Percentiles rank a stretch among this genome's conserved stretches.
Conservation (phyloP, 495 filamentous ascomycete species). For the Friedmanniomyces endolithicus region DNA sequence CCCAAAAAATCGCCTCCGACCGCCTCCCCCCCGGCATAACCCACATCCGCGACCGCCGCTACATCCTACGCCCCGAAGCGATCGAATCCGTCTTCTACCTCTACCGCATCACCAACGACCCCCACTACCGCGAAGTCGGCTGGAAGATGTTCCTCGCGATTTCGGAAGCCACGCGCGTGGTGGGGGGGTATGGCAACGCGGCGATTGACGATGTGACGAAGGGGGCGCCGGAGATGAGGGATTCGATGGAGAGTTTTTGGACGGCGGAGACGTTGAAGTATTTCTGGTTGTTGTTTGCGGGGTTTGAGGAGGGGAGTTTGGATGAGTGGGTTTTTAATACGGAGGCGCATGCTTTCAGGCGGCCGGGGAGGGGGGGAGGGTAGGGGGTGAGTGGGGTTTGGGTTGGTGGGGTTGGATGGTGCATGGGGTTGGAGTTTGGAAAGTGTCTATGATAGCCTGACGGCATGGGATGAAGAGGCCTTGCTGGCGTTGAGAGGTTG, state of each 20-base stretch:
- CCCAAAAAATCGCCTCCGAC: conserved; percentile 45
- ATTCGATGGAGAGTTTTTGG: conserved; percentile 35
- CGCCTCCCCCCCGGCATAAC: conserved; percentile 55
- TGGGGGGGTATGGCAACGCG: conserved; percentile 54
- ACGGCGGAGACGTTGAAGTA: conserved; percentile 53
- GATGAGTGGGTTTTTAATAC: conserved; percentile 67
- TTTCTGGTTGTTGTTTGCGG: conserved; percentile 77
- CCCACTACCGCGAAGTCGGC: conserved; percentile 67
- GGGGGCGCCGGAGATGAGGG: conserved; percentile 21
- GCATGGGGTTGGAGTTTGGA: too few species aligned
- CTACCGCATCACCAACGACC: conserved; percentile 80
- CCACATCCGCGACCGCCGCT: conserved; percentile 45
- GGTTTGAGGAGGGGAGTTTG: conserved; percentile 53
- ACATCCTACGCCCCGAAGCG: conserved; percentile 81
- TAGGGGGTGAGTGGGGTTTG: background rate
- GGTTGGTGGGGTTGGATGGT: background rate
- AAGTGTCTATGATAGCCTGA: too few species aligned
- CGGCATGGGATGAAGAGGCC: too few species aligned
- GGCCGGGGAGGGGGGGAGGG: conserved; percentile 25
- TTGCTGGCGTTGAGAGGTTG: too few species aligned
- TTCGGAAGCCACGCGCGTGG: conserved; percentile 49
- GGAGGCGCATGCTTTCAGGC: conserved; percentile 61
- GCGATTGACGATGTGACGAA: conserved; percentile 64
- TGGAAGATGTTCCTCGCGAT: conserved; percentile 85
- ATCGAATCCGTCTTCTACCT: conserved; percentile 95